phyloP scores from a whole-genome alignment of 2,329 filamentous ascomycete genomes.

The Cordyceps militaris region DNA sequence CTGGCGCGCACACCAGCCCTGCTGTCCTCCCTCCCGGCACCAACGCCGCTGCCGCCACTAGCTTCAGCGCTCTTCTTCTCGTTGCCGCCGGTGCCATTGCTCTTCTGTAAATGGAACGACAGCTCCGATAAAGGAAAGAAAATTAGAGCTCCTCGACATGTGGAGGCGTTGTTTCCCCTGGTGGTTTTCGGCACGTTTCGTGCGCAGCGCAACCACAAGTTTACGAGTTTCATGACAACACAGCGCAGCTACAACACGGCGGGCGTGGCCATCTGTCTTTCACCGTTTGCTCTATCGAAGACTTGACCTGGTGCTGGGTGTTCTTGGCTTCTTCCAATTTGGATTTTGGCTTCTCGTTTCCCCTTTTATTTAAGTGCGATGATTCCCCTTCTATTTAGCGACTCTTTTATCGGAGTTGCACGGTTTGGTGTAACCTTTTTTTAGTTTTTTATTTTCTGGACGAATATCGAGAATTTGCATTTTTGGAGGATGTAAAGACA shows the following conservation, averaged over 20 bases:
- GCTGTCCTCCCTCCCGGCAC: conserved; percentile 18
- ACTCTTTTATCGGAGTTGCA: conserved; percentile 11
- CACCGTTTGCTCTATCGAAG: neutral
- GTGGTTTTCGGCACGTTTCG: conserved; percentile 11
- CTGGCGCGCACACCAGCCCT: conserved; percentile 16
- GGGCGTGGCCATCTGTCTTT: conserved; percentile 7
- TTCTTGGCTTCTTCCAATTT: conserved; percentile 3
- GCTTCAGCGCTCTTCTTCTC: conserved; percentile 31
- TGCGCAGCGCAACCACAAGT: conserved; percentile 26
- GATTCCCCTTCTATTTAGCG: conserved; percentile 15
- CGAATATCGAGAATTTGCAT: conserved; percentile 4
- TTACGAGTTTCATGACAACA: conserved; percentile 25
- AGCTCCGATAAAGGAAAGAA: neutral
- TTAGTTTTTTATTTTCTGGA: conserved; percentile 7
- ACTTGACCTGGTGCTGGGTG: neutral
- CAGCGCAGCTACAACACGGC: neutral
- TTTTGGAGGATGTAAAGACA: conserved; percentile 6
- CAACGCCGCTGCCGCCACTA: conserved; percentile 25
- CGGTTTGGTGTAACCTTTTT: conserved; percentile 13
- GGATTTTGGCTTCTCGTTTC: neutral
- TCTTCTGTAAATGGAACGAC: conserved; percentile 24
- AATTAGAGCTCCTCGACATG: conserved; percentile 19
- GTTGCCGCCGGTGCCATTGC: conserved; percentile 29
- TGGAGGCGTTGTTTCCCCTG: conserved; percentile 18
- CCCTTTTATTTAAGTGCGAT: conserved; percentile 5